Base-by-base conservation (phyloP, 2,329 filamentous ascomycete genomes). In the Aspergillus tamarii region DNA sequence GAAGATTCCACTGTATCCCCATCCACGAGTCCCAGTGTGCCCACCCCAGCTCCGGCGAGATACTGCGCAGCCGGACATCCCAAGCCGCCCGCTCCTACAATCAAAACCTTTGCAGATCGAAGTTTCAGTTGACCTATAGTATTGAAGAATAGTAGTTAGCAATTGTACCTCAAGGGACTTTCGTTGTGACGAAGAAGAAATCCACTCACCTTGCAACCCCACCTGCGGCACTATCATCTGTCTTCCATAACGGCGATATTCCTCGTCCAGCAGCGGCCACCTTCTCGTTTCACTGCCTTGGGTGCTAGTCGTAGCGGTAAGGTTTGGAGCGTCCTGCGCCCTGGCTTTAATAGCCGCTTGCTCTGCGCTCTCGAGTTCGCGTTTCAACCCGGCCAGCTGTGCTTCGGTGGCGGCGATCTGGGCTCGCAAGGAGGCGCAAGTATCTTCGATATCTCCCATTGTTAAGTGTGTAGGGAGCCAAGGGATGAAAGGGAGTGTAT, bases 21-120 rank as follows among this genome's bases (percentile, higher is more conserved):
- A 74, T 99, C 95, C 28, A 95, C 87, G 9, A 99, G 82, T 0
- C 94, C 94, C 21, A 99, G 78, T 0, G 85, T 91, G 10, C 94
- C 93, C 1, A 97, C 85, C 0, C 95, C 95, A 1, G 95, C 91
- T 26, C 93, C 94, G 11, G 93, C 92, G 1, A 99, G 87, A 74
- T 99, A 99, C n/a, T 91, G 87, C 0, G 94, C 92, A 14, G 95
- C 93, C 12, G 95, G 95, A 75, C 93, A 98, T 12, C 95, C 95
- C 14, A 99, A 82, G 0, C 95, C 95, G 7, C 95, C 95, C 2
- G 92, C 89, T 12, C 95, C 95, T 28, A 99, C 86, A 54, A 99
- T 84, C 9, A 98, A 84, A 6, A 97, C 89, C 23, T 84, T 87
- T 1, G 92, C 84, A 1, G 84, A 81, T 71, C 88, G 90, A 19